Evolutionary conservation across 768 basidiomycete species (phyloP).

Genomic region (Cubamyces lactineus): DNA sequence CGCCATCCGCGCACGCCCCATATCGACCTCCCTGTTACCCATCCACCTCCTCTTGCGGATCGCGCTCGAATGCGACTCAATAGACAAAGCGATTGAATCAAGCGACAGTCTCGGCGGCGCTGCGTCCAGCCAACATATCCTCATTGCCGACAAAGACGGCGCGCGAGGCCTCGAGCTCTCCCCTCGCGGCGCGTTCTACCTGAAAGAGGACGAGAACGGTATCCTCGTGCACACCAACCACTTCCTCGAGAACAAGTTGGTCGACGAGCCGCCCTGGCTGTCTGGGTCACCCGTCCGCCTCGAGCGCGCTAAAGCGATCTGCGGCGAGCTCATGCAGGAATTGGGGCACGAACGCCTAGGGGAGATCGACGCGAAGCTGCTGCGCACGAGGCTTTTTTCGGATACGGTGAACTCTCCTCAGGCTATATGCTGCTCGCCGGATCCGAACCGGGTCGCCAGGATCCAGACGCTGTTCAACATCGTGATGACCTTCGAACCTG

Average conservation of each 20-base stretch:
- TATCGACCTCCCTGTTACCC: constrained; percentile 35
- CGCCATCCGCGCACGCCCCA: constrained; percentile 40
- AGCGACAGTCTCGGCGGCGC: constrained; percentile 36
- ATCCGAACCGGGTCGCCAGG: constrained; percentile 26
- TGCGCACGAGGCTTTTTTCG: constrained; percentile 36
- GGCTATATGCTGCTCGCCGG: constrained; percentile 37
- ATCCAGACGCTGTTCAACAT: constrained; percentile 42
- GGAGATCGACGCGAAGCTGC: constrained; percentile 27
- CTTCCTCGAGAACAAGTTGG: constrained; percentile 37
- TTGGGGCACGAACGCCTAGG: constrained; percentile 12
- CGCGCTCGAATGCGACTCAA: constrained; percentile 36
- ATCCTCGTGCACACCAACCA: constrained; percentile 42
- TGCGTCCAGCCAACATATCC: constrained; percentile 41
- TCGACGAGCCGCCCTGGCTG: constrained; percentile 39
- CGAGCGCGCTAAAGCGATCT: constrained; percentile 31
- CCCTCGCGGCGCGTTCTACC: constrained; percentile 33
- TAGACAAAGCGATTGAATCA: constrained; percentile 32
- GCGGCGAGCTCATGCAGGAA: constrained; percentile 28
- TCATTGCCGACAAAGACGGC: constrained; percentile 38
- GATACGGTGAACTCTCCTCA: constrained; percentile 37
- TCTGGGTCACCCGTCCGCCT: constrained; percentile 37
- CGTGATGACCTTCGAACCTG: constrained; percentile 37
- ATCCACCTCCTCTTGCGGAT: constrained; percentile 39
- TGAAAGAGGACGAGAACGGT: constrained; percentile 33
- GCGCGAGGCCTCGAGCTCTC: constrained; percentile 38